Percentiles rank a stretch among this genome's conserved stretches.
phyloP scores from a whole-genome alignment of 768 basidiomycete species.

The Lactifluus volemus region DNA sequence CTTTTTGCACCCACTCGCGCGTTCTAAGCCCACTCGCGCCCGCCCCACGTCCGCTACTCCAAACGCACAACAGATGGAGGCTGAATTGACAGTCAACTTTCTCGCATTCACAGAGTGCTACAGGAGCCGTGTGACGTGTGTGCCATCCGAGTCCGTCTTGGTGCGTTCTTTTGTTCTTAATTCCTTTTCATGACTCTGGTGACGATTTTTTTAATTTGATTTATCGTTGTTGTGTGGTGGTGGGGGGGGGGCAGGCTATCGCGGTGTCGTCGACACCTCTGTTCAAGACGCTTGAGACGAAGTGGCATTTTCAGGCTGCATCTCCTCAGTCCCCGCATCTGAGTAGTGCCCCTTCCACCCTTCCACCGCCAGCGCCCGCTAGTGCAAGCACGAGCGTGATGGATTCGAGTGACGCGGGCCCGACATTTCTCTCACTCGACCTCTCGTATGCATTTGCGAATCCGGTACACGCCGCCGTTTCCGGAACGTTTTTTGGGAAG shows the following conservation, averaged over 20 bases:
- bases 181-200: not conserved
- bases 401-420: constrained; percentile 26
- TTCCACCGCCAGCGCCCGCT: not conserved
- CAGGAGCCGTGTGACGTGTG: constrained; percentile 73
- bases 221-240: too few species aligned
- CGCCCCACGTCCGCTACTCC: constrained; percentile 16
- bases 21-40: constrained; percentile 38
- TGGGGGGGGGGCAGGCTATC: constrained; percentile 47
- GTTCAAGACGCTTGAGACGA: constrained; percentile 62
- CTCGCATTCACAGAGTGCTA: constrained; percentile 83
- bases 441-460: constrained; percentile 82
- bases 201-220: not conserved
- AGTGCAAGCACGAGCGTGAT: not conserved
- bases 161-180: constrained; percentile 34
- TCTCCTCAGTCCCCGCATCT: constrained; percentile 11
- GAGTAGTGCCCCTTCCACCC: constrained; percentile 11
- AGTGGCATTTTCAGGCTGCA: constrained; percentile 64
- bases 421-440: constrained; percentile 81
- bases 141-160: constrained; percentile 69
- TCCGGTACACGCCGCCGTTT: constrained; percentile 78
- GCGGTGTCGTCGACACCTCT: constrained; percentile 64
- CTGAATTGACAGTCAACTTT: constrained; percentile 85
- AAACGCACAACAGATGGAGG: constrained; percentile 48
- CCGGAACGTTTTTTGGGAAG: constrained; percentile 76
- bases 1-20: constrained; percentile 73